Base-by-base conservation (phyloP, 2,329 filamentous ascomycete genomes). In the Westerdykella sp. region DNA sequence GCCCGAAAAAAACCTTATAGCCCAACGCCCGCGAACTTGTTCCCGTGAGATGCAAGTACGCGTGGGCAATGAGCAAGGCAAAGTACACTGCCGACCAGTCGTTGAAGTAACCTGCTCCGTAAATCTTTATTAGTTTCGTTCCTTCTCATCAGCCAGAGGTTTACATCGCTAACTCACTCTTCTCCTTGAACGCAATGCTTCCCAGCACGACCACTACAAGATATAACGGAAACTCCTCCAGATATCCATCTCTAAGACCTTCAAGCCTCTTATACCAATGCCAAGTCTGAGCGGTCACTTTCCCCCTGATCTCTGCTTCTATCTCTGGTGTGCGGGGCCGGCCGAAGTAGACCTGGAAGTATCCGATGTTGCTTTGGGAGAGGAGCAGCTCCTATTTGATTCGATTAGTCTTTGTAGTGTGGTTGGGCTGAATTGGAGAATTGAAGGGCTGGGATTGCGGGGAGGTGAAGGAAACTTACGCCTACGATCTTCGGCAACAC, bases 171-270 rank as follows among this genome's bases (percentile, higher is more conserved):
- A 21, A 21, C 43, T 34, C 16, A 35, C 35, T 32, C 9, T 14
- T 16, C 5, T 14, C 22, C 22, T 18, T 22, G 2, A 13, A 31
- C 5, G 43, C 41, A 34, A 43, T 16, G 12, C 34, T 46, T 3
- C 47, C 44, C 5, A 44, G 15, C 16, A 49, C 36, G 9, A 49
- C 44, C 12, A 41, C 39, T 5, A 35, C 35, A 11, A 25, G 16
- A 31, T 44, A 43, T 10, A 49, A 36, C 5, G 47, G 47, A 31
- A 46, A 42, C 15, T 34, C 18, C 12, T 34, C 30, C 21, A 49
- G 18, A 14, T 15, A 30, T 21, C 40, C 37, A 12, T 36, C 13
- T 6, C 14, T 36, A n/a, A 44, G n/a, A 2, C 16, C 35, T 15
- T 42, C 28, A 5, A 46, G 47, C 18, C 34, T 43, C 18, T 44